These are phyloP conservation scores for Persicaria maculosa DNA, from an alignment of 148 eudicot species.

Conservation along the genomic window DNA sequence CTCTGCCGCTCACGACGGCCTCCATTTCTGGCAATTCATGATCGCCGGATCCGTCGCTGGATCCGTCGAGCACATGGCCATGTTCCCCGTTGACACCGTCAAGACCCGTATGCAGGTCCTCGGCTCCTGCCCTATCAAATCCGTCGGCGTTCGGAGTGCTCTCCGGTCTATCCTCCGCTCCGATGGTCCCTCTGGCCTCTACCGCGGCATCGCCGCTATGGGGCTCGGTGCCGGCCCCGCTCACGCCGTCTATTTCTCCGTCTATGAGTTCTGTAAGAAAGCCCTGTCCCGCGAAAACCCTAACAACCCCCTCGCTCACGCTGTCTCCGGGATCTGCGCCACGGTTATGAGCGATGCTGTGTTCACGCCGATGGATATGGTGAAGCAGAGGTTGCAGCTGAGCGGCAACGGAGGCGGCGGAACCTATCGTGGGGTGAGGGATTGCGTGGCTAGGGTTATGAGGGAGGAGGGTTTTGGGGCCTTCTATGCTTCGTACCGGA, in stretches of 20 bases:
- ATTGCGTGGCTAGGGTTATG: slow-evolving; percentile 63
- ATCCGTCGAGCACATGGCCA: slow-evolving; percentile 82
- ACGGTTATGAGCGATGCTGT: slow-evolving; percentile 92
- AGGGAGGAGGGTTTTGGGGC: slow-evolving; percentile 80
- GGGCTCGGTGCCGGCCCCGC: slow-evolving; percentile 97
- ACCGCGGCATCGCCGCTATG: slow-evolving; percentile 89
- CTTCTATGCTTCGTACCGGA: slow-evolving; percentile 77
- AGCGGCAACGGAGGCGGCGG: slow-evolving; percentile 37
- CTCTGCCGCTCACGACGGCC: slow-evolving; percentile 57
- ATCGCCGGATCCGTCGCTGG: slow-evolving; percentile 89
- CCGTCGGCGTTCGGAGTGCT: slow-evolving; percentile 40
- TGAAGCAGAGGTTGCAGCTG: slow-evolving; percentile 87
- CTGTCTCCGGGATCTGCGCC: slow-evolving; percentile 68
- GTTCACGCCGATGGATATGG: slow-evolving; percentile 93
- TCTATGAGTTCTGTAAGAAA: slow-evolving; percentile 73
- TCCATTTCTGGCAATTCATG: slow-evolving; percentile 80
- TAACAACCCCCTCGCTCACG: slow-evolving; percentile 52
- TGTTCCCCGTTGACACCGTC: slow-evolving; percentile 84
- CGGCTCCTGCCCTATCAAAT: slow-evolving; percentile 67
- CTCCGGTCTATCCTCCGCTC: slow-evolving; percentile 40
- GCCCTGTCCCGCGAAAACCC: slow-evolving; percentile 34
- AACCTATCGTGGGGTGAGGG: slow-evolving; percentile 63
- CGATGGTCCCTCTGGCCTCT: slow-evolving; percentile 61
- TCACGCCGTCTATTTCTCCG: slow-evolving; percentile 83
- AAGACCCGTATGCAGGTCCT: slow-evolving; percentile 92